Evolutionary conservation across 192 early-diverging fungal species (phyloP).

Genomic region (Coemansia sp.): DNA sequence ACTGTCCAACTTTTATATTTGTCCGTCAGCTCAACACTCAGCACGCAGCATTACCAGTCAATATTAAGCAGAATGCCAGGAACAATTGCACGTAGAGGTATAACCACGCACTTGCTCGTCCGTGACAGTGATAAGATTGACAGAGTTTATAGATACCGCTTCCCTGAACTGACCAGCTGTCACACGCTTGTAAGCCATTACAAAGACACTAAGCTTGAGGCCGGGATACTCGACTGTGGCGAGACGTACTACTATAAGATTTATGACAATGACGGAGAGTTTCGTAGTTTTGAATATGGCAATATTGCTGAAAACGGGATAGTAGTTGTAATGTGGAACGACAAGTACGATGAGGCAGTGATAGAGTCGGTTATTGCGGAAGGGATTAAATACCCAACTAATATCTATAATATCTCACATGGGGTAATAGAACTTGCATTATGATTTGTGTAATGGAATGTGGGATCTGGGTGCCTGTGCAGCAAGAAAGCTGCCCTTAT

Average conservation of each 20-base stretch:
- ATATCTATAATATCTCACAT: neutral
- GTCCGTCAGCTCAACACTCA: no score
- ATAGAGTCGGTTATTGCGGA: neutral
- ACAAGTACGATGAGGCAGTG: neutral
- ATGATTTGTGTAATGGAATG: no score
- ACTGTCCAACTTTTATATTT: neutral
- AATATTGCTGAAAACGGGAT: neutral
- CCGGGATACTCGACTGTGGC: neutral
- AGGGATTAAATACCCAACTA: neutral
- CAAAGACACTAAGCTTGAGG: neutral
- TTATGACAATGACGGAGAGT: neutral
- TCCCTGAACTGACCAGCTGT: neutral
- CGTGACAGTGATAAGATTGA: neutral
- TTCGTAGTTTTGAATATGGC: neutral
- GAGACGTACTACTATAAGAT: neutral
- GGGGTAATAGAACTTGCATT: neutral
- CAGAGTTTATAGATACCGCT: neutral
- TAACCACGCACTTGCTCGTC: neutral
- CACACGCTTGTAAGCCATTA: neutral
- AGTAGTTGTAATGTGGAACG: neutral
- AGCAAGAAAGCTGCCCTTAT: no score
- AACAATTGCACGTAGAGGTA: neutral
- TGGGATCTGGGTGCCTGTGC: no score
- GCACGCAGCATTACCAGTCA: no score
- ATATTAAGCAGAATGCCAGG: no score